Conservation (phyloP, 2,329 filamentous ascomycete genomes). For the Phaeoacremonium minimum region DNA sequence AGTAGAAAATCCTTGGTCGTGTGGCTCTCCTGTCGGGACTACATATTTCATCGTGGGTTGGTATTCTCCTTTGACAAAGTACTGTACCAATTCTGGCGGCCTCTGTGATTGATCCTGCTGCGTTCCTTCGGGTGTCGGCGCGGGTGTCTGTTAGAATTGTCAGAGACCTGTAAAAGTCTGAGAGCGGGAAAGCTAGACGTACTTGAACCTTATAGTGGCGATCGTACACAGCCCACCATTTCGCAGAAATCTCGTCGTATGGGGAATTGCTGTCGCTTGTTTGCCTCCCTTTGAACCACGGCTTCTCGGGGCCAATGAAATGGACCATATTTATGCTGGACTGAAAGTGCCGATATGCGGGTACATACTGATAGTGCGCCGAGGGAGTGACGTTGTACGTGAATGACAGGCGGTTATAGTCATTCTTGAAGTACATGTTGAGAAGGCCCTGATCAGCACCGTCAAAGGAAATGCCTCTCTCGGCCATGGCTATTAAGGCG, state of each 20-base stretch:
- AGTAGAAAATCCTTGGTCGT: constrained; percentile 13
- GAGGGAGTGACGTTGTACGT: constrained; percentile 97
- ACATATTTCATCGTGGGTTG: constrained; percentile 25
- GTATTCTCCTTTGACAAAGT: constrained; percentile 52
- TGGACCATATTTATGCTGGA: constrained; percentile 86
- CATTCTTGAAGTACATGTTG: constrained; percentile 86
- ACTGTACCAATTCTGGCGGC: constrained; percentile 38
- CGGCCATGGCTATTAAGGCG: constrained; percentile 77
- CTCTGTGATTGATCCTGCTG: constrained; percentile 2
- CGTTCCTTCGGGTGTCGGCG: constrained; percentile 3
- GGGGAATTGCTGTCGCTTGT: constrained; percentile 52
- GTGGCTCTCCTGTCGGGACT: constrained; percentile 27
- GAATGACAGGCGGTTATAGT: constrained; percentile 86
- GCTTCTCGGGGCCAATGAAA: constrained; percentile 90
- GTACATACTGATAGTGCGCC: constrained; percentile 94
- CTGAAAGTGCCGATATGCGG: constrained; percentile 90
- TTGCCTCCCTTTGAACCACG: constrained; percentile 68
- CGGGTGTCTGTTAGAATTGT: constrained; percentile 3
- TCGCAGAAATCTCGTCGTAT: constrained; percentile 78
- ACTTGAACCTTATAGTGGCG: constrained; percentile 66
- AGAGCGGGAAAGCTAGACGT: constrained; percentile 16
- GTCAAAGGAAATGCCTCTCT: constrained; percentile 88
- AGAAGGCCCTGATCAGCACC: constrained; percentile 93
- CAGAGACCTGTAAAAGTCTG: neutral
- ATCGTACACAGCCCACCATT: constrained; percentile 96